Evolutionary conservation across 2,329 filamentous ascomycete species (phyloP).

Genomic region (Botrytis sinoallii): DNA sequence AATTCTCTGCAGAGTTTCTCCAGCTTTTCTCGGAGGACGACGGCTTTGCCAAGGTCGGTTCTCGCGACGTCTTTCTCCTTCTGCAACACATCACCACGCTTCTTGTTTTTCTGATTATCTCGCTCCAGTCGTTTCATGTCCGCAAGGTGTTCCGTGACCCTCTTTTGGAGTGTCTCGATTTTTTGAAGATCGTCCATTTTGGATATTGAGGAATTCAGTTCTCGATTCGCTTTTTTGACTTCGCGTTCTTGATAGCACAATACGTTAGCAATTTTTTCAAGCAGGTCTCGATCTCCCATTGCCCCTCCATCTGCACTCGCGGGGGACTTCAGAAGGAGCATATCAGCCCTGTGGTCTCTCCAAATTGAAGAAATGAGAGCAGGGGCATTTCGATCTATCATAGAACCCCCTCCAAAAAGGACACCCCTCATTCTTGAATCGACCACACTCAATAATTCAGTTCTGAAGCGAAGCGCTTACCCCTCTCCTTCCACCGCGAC

Average conservation of each 20-base stretch:
- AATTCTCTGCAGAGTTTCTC: slow-evolving; percentile 95
- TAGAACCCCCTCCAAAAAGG: neutral
- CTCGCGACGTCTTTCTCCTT: slow-evolving; percentile 93
- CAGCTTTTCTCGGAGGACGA: slow-evolving; percentile 89
- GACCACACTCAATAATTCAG: slow-evolving; percentile 1
- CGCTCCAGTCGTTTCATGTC: slow-evolving; percentile 96
- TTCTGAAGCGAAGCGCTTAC: slow-evolving; percentile 18
- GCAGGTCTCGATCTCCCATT: slow-evolving; percentile 17
- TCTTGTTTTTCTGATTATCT: slow-evolving; percentile 94
- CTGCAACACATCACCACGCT: slow-evolving; percentile 87
- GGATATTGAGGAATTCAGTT: slow-evolving; percentile 81
- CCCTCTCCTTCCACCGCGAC: slow-evolving; percentile 17
- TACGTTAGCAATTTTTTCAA: slow-evolving; percentile 21
- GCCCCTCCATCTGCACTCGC: slow-evolving; percentile 33
- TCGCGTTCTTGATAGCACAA: slow-evolving; percentile 67
- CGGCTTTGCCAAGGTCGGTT: slow-evolving; percentile 85
- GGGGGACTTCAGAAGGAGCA: neutral
- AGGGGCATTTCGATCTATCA: neutral
- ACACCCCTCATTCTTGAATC: neutral
- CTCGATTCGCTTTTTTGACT: slow-evolving; percentile 89
- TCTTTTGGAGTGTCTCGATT: slow-evolving; percentile 84
- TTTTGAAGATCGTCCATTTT: slow-evolving; percentile 92
- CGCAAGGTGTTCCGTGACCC: slow-evolving; percentile 84
- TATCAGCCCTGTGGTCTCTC: neutral
- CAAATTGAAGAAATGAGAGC: neutral